phyloP scores from a whole-genome alignment of 495 filamentous ascomycete genomes.

The Collariella sp. region DNA sequence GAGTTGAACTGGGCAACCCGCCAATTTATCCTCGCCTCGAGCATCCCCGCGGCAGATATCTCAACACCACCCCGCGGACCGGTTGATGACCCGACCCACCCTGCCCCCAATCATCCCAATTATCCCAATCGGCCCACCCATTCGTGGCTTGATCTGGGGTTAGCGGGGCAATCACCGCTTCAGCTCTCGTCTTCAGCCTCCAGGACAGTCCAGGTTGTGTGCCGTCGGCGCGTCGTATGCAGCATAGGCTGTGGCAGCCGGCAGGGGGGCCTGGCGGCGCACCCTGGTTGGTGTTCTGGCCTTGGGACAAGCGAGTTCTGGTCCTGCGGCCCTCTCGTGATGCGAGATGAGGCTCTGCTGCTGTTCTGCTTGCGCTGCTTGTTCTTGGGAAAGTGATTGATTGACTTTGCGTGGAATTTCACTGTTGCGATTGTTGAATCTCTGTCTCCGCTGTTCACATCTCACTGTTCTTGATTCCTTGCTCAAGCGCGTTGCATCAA shows the following conservation, averaged over 20 bases:
- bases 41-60: not conserved
- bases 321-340: not conserved
- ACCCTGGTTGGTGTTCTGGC: not conserved
- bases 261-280: not conserved
- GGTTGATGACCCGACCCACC: constrained; percentile 2
- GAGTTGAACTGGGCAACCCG: not conserved
- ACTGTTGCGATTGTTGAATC: not conserved
- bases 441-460: not conserved
- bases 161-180: not conserved
- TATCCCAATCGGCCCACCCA: not conserved
- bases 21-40: not conserved
- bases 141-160: not conserved
- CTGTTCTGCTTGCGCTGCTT: not conserved
- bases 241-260: no score
- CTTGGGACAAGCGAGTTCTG: not conserved
- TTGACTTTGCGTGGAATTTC: no score
- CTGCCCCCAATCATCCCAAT: no score
- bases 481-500: no score
- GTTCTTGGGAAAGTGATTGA: not conserved
- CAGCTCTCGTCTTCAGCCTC: no score
- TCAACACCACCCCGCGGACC: no score
- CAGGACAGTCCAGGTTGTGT: no score
- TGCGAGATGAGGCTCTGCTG: not conserved
- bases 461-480: no score
- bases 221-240: no score